phyloP scores from a whole-genome alignment of 345 rosid genomes.

The Rhodamnia rubescens region DNA sequence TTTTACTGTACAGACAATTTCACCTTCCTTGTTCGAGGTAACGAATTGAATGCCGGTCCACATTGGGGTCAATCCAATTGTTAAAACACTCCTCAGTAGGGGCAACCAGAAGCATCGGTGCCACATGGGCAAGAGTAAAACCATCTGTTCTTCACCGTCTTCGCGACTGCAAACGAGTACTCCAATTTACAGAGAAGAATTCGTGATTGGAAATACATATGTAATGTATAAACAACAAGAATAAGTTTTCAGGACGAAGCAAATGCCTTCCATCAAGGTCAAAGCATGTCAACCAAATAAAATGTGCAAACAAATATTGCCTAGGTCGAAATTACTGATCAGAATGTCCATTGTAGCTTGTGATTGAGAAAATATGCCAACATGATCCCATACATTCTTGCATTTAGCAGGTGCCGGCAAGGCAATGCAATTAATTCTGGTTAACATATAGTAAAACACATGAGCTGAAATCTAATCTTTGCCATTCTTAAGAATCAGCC shows the following conservation, averaged over 20 bases:
- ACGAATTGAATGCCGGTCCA: not conserved
- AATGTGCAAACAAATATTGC: not conserved
- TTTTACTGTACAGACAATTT: constrained; percentile 62
- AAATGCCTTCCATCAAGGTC: too few relatives aligned
- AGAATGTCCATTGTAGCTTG: not conserved
- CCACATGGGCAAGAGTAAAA: not conserved
- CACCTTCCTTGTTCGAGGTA: constrained; percentile 80
- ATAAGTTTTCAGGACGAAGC: too few relatives aligned
- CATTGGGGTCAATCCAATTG: not conserved
- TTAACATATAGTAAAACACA: too few relatives aligned
- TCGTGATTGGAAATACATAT: too few relatives aligned
- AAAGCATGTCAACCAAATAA: too few relatives aligned
- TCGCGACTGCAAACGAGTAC: not conserved
- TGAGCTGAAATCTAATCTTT: too few relatives aligned
- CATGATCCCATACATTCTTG: not conserved
- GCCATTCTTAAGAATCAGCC: not conserved
- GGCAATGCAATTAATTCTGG: too few relatives aligned
- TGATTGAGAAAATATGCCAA: not conserved
- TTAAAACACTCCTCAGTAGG: not conserved
- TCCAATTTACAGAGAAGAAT: too few relatives aligned
- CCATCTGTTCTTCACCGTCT: not conserved
- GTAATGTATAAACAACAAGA: too few relatives aligned
- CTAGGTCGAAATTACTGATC: not conserved
- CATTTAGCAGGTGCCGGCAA: not conserved
- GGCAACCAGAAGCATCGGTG: not conserved